A percentile compares a stretch with the other conserved stretches of the same genome.
Conservation (phyloP, 1,284 basidiomycete genomes). For the Heimioporus retisporus region DNA sequence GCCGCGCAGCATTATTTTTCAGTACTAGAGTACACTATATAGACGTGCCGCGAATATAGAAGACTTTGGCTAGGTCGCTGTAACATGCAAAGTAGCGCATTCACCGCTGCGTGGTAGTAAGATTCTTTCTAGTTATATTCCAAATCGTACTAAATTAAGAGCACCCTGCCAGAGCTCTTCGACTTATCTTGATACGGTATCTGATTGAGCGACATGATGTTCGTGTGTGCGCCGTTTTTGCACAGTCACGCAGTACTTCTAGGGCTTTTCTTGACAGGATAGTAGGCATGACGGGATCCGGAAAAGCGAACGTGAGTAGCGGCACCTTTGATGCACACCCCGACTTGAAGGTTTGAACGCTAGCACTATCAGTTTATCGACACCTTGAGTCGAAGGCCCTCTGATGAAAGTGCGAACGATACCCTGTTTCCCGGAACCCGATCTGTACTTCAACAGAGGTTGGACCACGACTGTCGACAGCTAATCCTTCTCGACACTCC, state of each 20-base stretch:
- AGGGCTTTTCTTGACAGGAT: constrained; percentile 8
- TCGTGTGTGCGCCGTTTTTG: constrained; percentile 4
- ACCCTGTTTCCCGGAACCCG: constrained; percentile 7
- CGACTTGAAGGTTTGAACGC: not conserved
- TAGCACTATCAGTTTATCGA: constrained; percentile 17
- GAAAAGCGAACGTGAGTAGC: constrained; percentile 17
- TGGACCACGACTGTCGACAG: constrained; percentile 8
- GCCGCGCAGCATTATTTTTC: too few species aligned
- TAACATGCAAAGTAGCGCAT: too few species aligned
- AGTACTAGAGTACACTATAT: too few species aligned
- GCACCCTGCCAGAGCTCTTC: too few species aligned
- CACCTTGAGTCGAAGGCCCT: not conserved
- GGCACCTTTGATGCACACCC: not conserved
- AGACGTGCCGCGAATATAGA: too few species aligned
- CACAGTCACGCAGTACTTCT: not conserved
- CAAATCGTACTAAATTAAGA: too few species aligned
- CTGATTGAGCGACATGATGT: constrained; percentile 10
- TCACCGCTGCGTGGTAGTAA: too few species aligned
- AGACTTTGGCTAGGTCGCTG: too few species aligned
- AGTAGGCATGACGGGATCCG: constrained; percentile 21
- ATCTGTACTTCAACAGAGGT: not conserved
- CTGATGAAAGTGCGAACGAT: not conserved
- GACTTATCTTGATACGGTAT: too few species aligned
- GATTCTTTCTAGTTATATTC: too few species aligned
- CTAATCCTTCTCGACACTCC: constrained; percentile 23